Base-by-base conservation (phyloP, 2,329 filamentous ascomycete species). In the Fusarium napiforme region DNA sequence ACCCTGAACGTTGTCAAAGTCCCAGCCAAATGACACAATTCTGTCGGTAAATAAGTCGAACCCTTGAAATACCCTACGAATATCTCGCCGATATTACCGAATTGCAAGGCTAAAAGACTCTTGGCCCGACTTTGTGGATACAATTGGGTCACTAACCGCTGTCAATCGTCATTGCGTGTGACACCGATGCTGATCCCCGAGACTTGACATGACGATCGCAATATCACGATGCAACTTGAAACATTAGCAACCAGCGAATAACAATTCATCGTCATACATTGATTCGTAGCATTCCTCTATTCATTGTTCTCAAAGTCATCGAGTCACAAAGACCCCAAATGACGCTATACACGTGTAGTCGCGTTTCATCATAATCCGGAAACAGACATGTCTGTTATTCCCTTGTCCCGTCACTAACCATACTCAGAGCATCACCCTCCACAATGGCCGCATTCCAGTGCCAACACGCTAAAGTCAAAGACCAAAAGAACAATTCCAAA, bases 401-500 rank as follows among this genome's bases (percentile, higher is more conserved):
- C 36, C 26, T 55, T 19, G 9, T 11, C 46, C 28, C 46, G 12
- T 53, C n/a, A 2, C 26, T 23, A 34, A 26, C 36, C 26, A n/a
- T 40, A 26, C 46, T 32, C 28, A 16, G 26, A 19, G n/a, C 28
- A 39, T 32, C 21, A 26, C 7, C 45, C 57, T n/a, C 57, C 58
- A 32, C 26, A 39, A 53, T 14, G 11, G 6, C 37, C 30, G 39
- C 61, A 68, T 68, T 68, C 65, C 65, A 55, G 6, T 21, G 37
- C 46, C 34, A 47, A 42, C 52, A 66, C 61, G 64, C 64, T 47
- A 58, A 60, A 53, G 11, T 28, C 39, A 45, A 34, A 26, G n/a
- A 9, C 30, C 9, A 43, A 32, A 57, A 57, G 49, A 45, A 65
- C 19, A 66, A 42, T 47, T 11, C 42, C 30, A 43, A 47, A 45